Evolutionary conservation across 768 basidiomycete species (phyloP), one percentile per base, ranked within the genome.

Genomic region (Kondoa subrosea): DNA sequence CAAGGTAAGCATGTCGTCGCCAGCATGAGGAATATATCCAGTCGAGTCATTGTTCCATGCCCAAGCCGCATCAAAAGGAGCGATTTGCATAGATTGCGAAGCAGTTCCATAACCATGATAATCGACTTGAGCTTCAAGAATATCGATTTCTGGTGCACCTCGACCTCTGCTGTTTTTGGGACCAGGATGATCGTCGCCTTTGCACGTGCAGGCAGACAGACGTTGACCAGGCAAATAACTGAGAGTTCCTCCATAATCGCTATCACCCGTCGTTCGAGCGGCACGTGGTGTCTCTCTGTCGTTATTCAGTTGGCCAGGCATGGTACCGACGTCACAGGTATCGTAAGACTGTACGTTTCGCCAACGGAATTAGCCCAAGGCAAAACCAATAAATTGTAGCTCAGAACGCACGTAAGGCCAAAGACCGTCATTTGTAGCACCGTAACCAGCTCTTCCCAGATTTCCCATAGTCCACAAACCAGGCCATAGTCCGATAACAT

Each of bases 71-170:
- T 91, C 84, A 64, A 70, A 72, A 4, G 71, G 71, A 33, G 73
- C 74, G 29, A 74, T 50, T 77, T 92, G 90, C 74, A 82, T 82
- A 72, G 85, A 87, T 78, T 92, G 91, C 1, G 88, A 89, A 1
- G 86, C 87, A 72, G 80, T 56, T 83, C 88, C 74, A 60, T 68
- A 78, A 73, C 72, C 82, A 81, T 2, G 77, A 68, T 66, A 65
- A 69, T 90, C 80, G 68, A 85, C 78, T 76, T 91, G 87, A 0
- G 89, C 85, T 79, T 97, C 92, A 68, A 93, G 75, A 69, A 97
- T 81, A 77, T 96, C 92, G 72, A 96, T 90, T 79, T 97, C 93
- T 1, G 93, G 92, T 1, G 86, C 88, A 33, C 84, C 84, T 64
- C 92, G 84, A 25, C 85, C 80, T 17, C 74, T 79, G 31, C 77